Conservation (phyloP, 805 yeast genomes). For the Blastobotrys mokoenaii region DNA sequence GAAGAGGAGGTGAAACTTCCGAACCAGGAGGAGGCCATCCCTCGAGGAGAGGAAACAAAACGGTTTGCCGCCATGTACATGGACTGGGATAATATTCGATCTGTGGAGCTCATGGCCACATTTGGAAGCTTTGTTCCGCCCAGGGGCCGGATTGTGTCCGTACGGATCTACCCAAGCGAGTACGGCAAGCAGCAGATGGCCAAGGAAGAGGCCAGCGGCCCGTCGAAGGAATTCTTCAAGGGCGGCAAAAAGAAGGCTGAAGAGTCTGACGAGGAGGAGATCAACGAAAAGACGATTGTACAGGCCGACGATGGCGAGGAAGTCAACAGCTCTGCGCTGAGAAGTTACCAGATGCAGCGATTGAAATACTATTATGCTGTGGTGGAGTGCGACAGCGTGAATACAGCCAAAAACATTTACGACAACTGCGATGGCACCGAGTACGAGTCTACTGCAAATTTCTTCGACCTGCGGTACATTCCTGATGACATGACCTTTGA, state of each 20-base stretch:
- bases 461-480: slow-evolving; percentile 83
- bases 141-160: slow-evolving; percentile 59
- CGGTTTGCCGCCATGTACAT: slow-evolving; percentile 87
- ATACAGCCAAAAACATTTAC: slow-evolving; percentile 68
- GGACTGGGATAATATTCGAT: slow-evolving; percentile 94
- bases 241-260: slow-evolving; percentile 29
- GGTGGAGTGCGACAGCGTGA: slow-evolving; percentile 66
- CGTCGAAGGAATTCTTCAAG: slow-evolving; percentile 75
- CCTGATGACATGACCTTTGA: slow-evolving; percentile 91
- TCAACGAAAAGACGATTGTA: slow-evolving; percentile 61
- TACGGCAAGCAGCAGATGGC: slow-evolving; percentile 90
- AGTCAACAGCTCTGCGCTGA: slow-evolving; percentile 72
- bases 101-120: slow-evolving; percentile 83
- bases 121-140: slow-evolving; percentile 65
- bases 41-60: slow-evolving; percentile 76
- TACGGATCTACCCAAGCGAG: slow-evolving; percentile 65
- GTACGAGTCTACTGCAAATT: slow-evolving; percentile 89
- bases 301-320: slow-evolving; percentile 82
- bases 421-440: slow-evolving; percentile 90
- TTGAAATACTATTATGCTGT: slow-evolving; percentile 90
- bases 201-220: slow-evolving; percentile 84
- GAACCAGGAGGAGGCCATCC: slow-evolving; percentile 40
- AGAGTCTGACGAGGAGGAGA: slow-evolving; percentile 35
- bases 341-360: slow-evolving; percentile 88
- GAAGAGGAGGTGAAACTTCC: slow-evolving; percentile 12